Evolutionary conservation across 1,139 yeast genomes (phyloP).

Genomic region (Suhomyces maxii): DNA sequence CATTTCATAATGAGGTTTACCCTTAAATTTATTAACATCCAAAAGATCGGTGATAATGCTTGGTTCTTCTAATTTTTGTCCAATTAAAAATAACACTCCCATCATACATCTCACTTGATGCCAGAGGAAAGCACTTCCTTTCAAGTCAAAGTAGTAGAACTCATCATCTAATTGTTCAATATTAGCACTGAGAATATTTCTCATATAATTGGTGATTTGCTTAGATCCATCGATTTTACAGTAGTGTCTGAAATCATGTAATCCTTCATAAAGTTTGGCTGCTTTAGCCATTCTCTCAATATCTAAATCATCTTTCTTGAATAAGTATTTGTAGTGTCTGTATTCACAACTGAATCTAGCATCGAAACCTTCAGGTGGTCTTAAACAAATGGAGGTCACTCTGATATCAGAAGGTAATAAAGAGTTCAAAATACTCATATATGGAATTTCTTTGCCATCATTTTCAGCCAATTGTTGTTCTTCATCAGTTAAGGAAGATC

Average conservation of each 20-base stretch:
- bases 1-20: conserved; percentile 83
- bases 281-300: conserved; percentile 69
- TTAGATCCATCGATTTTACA: conserved; percentile 94
- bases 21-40: conserved; percentile 57
- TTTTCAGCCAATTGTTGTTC: conserved; percentile 58
- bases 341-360: conserved; percentile 87
- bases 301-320: conserved; percentile 57
- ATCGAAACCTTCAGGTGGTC: conserved; percentile 82
- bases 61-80: conserved; percentile 71
- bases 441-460: conserved; percentile 73
- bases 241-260: conserved; percentile 89
- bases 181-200: conserved; percentile 56
- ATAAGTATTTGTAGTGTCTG: conserved; percentile 84
- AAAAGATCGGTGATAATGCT: conserved; percentile 57
- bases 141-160: conserved; percentile 69
- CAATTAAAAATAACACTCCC: conserved; percentile 76
- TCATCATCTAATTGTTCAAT: conserved; percentile 48
- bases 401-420: conserved; percentile 79
- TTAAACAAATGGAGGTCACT: conserved; percentile 74
- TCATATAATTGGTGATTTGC: conserved; percentile 73
- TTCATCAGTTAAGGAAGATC: conserved; percentile 60
- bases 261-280: conserved; percentile 65
- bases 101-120: conserved; percentile 98
- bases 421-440: conserved; percentile 71
- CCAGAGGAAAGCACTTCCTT: conserved; percentile 94